These are phyloP conservation scores for Gelatoporia subvermispora DNA, from an alignment of 768 basidiomycete species.

Conservation along the genomic window DNA sequence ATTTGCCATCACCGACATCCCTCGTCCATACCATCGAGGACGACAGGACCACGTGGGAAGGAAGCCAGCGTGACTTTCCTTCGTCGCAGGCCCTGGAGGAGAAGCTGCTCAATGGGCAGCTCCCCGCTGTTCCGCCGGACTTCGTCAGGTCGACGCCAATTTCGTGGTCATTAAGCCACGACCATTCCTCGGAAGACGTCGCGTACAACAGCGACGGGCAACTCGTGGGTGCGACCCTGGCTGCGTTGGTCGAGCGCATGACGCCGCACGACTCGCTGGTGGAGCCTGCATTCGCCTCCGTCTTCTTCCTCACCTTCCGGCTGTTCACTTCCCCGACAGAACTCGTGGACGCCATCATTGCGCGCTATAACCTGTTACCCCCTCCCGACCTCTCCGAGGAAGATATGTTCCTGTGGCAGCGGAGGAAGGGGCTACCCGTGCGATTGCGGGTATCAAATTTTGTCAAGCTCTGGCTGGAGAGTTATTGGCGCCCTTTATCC, in stretches of 20 bases:
- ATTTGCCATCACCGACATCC: constrained; percentile 50
- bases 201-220: constrained; percentile 87
- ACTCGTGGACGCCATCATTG: constrained; percentile 71
- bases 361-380: constrained; percentile 78
- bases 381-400: constrained; percentile 52
- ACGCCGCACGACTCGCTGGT: constrained; percentile 91
- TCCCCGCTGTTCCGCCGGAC: constrained; percentile 38
- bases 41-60: constrained; percentile 58
- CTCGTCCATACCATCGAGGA: constrained; percentile 38
- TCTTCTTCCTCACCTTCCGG: constrained; percentile 95
- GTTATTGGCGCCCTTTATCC: constrained; percentile 75
- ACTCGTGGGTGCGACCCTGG: constrained; percentile 86
- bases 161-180: constrained; percentile 58
- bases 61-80: constrained; percentile 31
- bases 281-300: constrained; percentile 78
- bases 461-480: constrained; percentile 91
- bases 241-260: constrained; percentile 93
- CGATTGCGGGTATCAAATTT: constrained; percentile 89
- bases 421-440: constrained; percentile 84
- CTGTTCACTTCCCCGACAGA: constrained; percentile 78
- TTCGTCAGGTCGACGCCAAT: constrained; percentile 1
- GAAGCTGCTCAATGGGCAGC: constrained; percentile 48
- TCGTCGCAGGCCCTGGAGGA: constrained; percentile 38
- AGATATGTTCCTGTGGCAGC: constrained; percentile 73
- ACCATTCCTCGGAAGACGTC: constrained; percentile 80